These are phyloP conservation scores for Neobulgaria alba DNA, from an alignment of 2,329 filamentous ascomycete genomes.

Conservation along the genomic window DNA sequence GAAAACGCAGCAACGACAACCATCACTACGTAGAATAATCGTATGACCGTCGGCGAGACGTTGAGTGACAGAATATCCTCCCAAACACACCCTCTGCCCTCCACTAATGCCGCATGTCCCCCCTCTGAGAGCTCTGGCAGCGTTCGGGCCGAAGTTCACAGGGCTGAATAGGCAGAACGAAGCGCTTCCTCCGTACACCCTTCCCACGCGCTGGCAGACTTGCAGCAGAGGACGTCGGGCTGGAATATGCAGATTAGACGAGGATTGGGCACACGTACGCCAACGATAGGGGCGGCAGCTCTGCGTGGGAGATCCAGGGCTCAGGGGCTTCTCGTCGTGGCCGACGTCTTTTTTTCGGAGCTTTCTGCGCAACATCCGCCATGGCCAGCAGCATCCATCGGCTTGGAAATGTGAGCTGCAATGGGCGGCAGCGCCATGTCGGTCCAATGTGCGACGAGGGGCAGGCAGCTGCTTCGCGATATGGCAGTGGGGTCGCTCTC, in stretches of 20 bases:
- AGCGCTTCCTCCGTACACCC: too few species aligned
- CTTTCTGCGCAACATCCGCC: not conserved
- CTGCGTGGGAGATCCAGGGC: not conserved
- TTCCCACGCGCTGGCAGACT: not conserved
- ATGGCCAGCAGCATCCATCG: too few species aligned
- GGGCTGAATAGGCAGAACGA: not conserved
- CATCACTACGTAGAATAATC: too few species aligned
- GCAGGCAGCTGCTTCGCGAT: not conserved
- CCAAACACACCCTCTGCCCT: not conserved
- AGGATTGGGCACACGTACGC: not conserved
- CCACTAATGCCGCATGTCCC: not conserved
- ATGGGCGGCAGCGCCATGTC: not conserved
- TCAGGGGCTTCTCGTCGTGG: too few species aligned
- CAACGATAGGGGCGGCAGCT: not conserved
- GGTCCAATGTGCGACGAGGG: not conserved
- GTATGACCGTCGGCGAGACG: not conserved
- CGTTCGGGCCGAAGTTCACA: not conserved
- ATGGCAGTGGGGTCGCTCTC: not conserved
- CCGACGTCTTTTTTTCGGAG: not conserved
- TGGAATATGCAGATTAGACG: not conserved
- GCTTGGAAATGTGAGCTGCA: not conserved
- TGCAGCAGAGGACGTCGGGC: not conserved
- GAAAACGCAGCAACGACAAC: not conserved
- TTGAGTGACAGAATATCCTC: not conserved
- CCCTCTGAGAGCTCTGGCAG: not conserved